Conservation (phyloP, 805 yeast species). For the Lachancea sp. region DNA sequence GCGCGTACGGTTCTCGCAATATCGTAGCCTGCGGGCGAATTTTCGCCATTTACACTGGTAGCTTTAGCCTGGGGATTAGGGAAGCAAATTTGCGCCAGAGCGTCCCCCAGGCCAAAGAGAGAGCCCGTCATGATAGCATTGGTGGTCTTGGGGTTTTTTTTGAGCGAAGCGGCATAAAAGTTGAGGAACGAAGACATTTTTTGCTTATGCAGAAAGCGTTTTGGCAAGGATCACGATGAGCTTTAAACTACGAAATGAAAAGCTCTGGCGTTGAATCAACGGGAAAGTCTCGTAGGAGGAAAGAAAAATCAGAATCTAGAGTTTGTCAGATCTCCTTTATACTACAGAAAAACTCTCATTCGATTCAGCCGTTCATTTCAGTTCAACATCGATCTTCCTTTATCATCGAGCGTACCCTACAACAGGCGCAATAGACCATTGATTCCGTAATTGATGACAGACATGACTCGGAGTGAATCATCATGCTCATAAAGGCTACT, state of each 20-base stretch:
- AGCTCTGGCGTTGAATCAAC: too few relatives aligned
- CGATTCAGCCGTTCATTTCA: neutral
- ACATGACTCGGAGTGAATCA: neutral
- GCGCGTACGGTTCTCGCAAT: conserved; percentile 54
- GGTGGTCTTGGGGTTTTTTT: conserved; percentile 44
- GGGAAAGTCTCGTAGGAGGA: too few relatives aligned
- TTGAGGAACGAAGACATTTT: conserved; percentile 16
- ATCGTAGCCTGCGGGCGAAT: conserved; percentile 37
- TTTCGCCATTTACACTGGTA: neutral
- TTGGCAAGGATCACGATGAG: too few relatives aligned
- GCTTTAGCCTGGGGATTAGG: conserved; percentile 16
- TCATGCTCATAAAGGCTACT: neutral
- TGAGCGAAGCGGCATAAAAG: conserved; percentile 25
- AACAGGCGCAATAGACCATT: neutral
- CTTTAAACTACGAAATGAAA: too few relatives aligned
- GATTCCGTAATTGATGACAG: neutral
- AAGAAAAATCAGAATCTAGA: neutral
- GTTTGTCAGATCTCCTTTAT: neutral
- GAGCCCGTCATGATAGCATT: conserved; percentile 52
- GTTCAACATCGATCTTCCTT: neutral
- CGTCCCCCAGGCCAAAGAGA: conserved; percentile 71
- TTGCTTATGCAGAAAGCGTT: too few relatives aligned
- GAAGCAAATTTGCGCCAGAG: conserved; percentile 56
- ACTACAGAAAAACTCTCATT: neutral
- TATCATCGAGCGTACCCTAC: neutral